phyloP scores from a whole-genome alignment of 495 filamentous ascomycete genomes.

The Podospora pseudoanserina region DNA sequence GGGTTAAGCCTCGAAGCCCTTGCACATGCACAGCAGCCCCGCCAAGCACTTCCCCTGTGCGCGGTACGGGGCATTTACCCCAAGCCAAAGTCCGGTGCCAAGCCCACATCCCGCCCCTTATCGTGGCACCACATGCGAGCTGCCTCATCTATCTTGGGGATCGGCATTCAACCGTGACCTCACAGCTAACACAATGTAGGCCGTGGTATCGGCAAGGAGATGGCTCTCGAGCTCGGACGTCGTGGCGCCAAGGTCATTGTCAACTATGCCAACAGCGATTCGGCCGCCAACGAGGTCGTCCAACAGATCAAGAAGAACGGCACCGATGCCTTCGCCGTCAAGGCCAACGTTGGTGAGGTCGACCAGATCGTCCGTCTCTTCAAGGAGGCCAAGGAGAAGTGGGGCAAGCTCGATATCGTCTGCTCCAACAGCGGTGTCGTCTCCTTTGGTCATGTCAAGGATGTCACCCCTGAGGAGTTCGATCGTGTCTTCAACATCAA shows the following conservation, averaged over 20 bases:
- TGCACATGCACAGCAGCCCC: slow-evolving; percentile 7
- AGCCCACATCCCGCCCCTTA: slow-evolving; percentile 13
- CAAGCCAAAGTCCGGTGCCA: slow-evolving; percentile 37
- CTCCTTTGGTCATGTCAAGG: slow-evolving; percentile 59
- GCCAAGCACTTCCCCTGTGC: slow-evolving; percentile 3
- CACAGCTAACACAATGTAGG: slow-evolving; percentile 33
- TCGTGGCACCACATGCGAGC: not conserved
- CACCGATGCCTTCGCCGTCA: slow-evolving; percentile 59
- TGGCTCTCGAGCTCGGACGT: slow-evolving; percentile 71
- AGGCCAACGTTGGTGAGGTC: slow-evolving; percentile 74
- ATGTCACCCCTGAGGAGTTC: slow-evolving; percentile 72
- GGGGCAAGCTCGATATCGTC: slow-evolving; percentile 67
- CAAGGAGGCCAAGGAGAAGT: slow-evolving; percentile 57
- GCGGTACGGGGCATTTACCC: slow-evolving; percentile 28
- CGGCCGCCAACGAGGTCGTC: slow-evolving; percentile 60
- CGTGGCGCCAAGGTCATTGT: slow-evolving; percentile 72
- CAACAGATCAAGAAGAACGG: slow-evolving; percentile 55
- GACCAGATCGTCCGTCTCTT: slow-evolving; percentile 51
- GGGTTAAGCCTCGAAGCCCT: too few species aligned
- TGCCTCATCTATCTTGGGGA: not conserved
- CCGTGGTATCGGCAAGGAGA: slow-evolving; percentile 72
- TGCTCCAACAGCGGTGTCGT: slow-evolving; percentile 66
- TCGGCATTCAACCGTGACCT: not conserved
- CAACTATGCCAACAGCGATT: slow-evolving; percentile 67
- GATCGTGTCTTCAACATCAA: slow-evolving; percentile 78